A percentile compares a stretch with the other conserved stretches of the same genome.
Evolutionary conservation across 345 rosid genomes (phyloP).

Genomic region (Corchorus olitorius): DNA sequence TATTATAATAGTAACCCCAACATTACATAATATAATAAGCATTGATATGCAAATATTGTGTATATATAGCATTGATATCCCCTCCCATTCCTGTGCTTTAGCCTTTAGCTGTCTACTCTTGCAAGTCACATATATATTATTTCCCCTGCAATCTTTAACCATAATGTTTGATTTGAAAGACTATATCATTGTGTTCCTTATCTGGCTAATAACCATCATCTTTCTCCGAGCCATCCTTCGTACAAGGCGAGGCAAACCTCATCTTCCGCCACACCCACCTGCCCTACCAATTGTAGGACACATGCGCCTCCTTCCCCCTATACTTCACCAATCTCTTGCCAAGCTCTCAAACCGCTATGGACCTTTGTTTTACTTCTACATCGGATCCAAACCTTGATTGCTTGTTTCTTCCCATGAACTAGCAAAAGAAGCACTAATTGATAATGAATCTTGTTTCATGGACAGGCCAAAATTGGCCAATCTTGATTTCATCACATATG

Average conservation of each 20-base stretch:
- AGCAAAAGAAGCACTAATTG: conserved; percentile 62
- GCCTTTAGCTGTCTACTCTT: neutral
- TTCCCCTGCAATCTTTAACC: neutral
- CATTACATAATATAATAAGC: too few species aligned
- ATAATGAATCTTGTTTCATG: conserved; percentile 57
- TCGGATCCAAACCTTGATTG: conserved; percentile 69
- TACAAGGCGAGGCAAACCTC: conserved; percentile 8
- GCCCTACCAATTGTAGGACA: conserved; percentile 71
- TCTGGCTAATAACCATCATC: conserved; percentile 30
- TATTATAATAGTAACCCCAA: too few species aligned
- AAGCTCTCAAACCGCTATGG: conserved; percentile 60
- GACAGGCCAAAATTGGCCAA: conserved; percentile 52
- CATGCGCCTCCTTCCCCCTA: conserved; percentile 60
- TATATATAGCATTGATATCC: too few species aligned
- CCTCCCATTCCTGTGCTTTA: too few species aligned
- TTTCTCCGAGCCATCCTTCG: conserved; percentile 25
- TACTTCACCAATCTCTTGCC: conserved; percentile 67
- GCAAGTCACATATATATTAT: neutral
- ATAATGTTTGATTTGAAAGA: conserved; percentile 33
- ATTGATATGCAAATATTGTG: too few species aligned
- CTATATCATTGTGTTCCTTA: conserved; percentile 24
- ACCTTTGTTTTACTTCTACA: conserved; percentile 62
- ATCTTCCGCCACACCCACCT: conserved; percentile 63
- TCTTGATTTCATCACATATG: conserved; percentile 76
- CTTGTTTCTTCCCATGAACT: conserved; percentile 56